phyloP scores from a whole-genome alignment of 129 eudicot genomes.

The Lactuca sativa region DNA sequence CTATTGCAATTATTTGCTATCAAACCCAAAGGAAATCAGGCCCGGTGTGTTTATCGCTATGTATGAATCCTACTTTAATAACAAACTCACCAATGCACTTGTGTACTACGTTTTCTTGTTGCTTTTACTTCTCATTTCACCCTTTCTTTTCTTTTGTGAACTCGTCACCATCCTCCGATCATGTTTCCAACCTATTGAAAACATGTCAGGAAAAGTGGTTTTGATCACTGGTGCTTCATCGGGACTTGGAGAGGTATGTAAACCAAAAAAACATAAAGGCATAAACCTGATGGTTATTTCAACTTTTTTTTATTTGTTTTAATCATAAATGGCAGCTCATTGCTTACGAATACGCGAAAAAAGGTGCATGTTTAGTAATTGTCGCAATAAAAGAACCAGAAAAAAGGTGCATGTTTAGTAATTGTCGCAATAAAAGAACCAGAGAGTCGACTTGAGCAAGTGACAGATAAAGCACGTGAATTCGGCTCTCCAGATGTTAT shows the following conservation, averaged over 20 bases:
- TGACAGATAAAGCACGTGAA: conserved; percentile 39
- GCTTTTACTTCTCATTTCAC: conserved; percentile 26
- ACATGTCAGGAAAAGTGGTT: conserved; percentile 45
- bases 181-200: conserved; percentile 23
- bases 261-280: too few species aligned
- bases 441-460: conserved; percentile 35
- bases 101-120: conserved; percentile 17
- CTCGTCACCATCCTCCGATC: conserved; percentile 24
- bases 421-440: conserved; percentile 37
- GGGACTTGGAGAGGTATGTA: conserved; percentile 50
- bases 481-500: conserved; percentile 50
- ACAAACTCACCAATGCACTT: conserved; percentile 28
- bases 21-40: not conserved
- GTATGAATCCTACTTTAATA: conserved; percentile 36
- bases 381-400: too few species aligned
- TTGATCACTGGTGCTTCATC: conserved; percentile 58
- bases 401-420: conserved; percentile 40
- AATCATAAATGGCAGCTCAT: conserved; percentile 27
- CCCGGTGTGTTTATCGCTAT: conserved; percentile 13
- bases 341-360: conserved; percentile 45
- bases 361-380: conserved; percentile 41
- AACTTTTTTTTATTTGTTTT: not conserved
- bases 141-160: conserved; percentile 25
- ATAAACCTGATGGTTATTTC: not conserved
- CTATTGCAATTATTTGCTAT: not conserved